Evolutionary conservation across 1,284 basidiomycete genomes (phyloP).

Genomic region (Ceratobasidium sp.): DNA sequence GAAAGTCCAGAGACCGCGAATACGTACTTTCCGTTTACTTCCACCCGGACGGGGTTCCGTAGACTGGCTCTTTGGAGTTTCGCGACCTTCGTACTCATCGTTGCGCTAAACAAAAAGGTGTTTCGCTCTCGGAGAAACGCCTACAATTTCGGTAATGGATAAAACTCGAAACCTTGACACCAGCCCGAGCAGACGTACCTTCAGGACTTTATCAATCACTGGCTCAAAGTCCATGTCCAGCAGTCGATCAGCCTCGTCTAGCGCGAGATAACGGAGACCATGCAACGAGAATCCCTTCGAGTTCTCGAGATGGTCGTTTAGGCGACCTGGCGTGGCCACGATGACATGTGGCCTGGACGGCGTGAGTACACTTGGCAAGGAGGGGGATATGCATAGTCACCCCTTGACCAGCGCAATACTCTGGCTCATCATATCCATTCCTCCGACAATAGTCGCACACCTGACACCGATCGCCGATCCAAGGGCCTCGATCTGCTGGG

Average conservation of each 20-base stretch:
- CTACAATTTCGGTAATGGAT: background rate
- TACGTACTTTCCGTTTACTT: constrained; percentile 90
- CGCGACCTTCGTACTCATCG: constrained; percentile 99
- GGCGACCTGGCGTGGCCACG: constrained; percentile 96
- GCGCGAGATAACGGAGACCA: constrained; percentile 88
- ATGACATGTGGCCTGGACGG: constrained; percentile 80
- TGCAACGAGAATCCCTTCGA: constrained; percentile 97
- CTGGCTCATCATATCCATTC: constrained; percentile 94
- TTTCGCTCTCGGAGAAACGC: constrained; percentile 93
- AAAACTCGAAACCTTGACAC: too few relatives aligned
- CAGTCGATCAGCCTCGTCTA: constrained; percentile 97
- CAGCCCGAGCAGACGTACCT: constrained; percentile 53
- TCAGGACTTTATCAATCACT: constrained; percentile 96
- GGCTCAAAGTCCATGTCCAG: constrained; percentile 99
- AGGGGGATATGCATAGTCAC: constrained; percentile 30
- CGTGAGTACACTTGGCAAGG: background rate
- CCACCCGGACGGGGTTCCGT: constrained; percentile 92
- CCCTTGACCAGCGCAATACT: constrained; percentile 92
- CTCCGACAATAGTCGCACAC: constrained; percentile 92
- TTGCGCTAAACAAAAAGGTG: constrained; percentile 98
- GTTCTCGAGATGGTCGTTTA: constrained; percentile 96
- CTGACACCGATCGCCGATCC: constrained; percentile 95
- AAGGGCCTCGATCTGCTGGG: constrained; percentile 93
- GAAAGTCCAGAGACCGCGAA: background rate
- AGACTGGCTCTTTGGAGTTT: constrained; percentile 97